Conservation (phyloP, 1,139 yeast genomes). For the Candida gigantensis region DNA sequence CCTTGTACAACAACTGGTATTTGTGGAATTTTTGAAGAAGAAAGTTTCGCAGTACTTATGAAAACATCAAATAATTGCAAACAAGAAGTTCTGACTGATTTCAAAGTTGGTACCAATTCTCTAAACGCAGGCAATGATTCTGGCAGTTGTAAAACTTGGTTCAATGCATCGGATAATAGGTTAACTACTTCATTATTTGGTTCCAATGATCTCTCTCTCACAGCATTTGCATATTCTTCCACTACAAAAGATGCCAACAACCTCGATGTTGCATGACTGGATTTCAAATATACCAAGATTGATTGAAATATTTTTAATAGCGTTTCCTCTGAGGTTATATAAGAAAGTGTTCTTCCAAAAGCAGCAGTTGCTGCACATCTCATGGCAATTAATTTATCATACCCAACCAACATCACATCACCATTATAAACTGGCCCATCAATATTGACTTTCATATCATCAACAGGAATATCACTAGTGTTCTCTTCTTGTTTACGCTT, state of each 20-base stretch:
- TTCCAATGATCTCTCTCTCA: slow-evolving; percentile 21
- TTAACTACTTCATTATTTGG: slow-evolving; percentile 17
- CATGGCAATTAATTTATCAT: slow-evolving; percentile 71
- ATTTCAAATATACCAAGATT: slow-evolving; percentile 45
- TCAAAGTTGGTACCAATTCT: slow-evolving; percentile 84
- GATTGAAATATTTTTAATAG: slow-evolving; percentile 39
- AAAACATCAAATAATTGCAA: slow-evolving; percentile 79
- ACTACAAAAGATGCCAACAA: slow-evolving; percentile 67
- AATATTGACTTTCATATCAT: slow-evolving; percentile 71
- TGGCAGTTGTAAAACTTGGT: slow-evolving; percentile 43
- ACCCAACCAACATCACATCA: slow-evolving; percentile 83
- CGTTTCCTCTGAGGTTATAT: slow-evolving; percentile 42
- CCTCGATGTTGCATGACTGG: slow-evolving; percentile 81
- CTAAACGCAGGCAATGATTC: slow-evolving; percentile 59
- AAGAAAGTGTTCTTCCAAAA: slow-evolving; percentile 68
- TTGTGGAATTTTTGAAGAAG: slow-evolving; percentile 77
- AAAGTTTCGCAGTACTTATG: slow-evolving; percentile 70
- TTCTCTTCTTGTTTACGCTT: slow-evolving; percentile 36
- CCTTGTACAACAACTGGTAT: slow-evolving; percentile 92
- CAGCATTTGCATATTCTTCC: slow-evolving; percentile 64
- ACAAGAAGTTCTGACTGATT: slow-evolving; percentile 85
- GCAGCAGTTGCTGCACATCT: slow-evolving; percentile 78
- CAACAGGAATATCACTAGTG: slow-evolving; percentile 53
- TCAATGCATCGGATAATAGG: slow-evolving; percentile 31
- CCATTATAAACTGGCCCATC: slow-evolving; percentile 93